These are phyloP conservation scores for Coemansia sp. DNA, from an alignment of 192 early-diverging fungal species.

Conservation along the genomic window DNA sequence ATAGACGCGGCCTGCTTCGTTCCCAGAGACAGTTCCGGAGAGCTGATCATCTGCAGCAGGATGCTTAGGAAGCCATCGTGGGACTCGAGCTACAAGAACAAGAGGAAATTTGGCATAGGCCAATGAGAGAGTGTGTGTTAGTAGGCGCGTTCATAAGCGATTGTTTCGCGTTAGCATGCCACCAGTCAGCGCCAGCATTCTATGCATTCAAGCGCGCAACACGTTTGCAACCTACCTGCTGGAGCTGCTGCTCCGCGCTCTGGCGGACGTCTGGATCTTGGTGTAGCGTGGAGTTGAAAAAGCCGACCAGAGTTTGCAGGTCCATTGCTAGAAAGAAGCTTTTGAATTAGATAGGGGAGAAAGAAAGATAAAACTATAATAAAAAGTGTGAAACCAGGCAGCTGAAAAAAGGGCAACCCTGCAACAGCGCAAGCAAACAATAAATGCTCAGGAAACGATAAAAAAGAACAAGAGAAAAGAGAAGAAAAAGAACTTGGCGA, in stretches of 20 bases:
- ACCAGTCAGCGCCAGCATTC: constrained; percentile 1
- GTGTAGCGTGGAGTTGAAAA: constrained; percentile 77
- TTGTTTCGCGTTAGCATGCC: no score
- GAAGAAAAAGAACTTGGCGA: background rate
- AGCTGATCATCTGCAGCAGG: constrained; percentile 44
- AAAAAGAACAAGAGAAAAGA: background rate
- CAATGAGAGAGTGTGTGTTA: no score
- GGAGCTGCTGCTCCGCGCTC: constrained; percentile 78
- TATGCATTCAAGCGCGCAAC: constrained; percentile 12
- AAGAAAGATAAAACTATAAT: background rate
- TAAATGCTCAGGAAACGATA: background rate
- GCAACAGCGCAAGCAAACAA: background rate
- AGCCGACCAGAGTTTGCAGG: constrained; percentile 32
- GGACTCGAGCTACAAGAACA: constrained; percentile 43
- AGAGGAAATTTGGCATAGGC: no score
- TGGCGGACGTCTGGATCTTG: constrained; percentile 76
- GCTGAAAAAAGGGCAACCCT: no score
- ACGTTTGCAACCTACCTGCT: constrained; percentile 55
- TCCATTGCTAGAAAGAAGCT: constrained; percentile 21
- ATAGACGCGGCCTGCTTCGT: constrained; percentile 60
- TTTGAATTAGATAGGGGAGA: background rate
- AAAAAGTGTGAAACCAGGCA: no score
- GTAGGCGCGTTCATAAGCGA: no score
- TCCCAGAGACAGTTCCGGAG: constrained; percentile 29
- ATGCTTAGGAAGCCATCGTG: constrained; percentile 49